A percentile compares a stretch with the other conserved stretches of the same genome.
phyloP scores from a whole-genome alignment of 306 rosid species.

The Myrica gale region DNA sequence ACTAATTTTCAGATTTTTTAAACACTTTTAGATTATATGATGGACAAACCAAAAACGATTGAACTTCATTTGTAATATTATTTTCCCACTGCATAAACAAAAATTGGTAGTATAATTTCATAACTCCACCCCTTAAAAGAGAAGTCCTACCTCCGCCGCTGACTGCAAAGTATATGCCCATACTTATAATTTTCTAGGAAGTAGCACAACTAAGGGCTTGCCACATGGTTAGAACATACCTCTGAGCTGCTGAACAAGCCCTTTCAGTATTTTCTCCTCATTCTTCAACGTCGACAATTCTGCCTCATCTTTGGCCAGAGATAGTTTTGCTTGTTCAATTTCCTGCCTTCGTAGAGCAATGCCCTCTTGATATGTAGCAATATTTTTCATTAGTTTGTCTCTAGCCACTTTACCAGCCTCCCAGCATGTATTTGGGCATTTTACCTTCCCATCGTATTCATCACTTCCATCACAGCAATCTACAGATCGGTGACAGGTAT shows the following conservation, averaged over 20 bases:
- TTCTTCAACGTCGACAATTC: conserved; percentile 66
- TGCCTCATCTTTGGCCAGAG: conserved; percentile 61
- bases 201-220: not conserved
- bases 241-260: conserved; percentile 74
- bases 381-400: conserved; percentile 67
- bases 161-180: conserved; percentile 6
- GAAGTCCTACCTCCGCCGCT: too few relatives aligned
- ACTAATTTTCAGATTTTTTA: too few relatives aligned
- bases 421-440: conserved; percentile 95
- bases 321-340: conserved; percentile 62
- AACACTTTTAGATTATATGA: too few relatives aligned
- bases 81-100: too few relatives aligned
- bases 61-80: too few relatives aligned
- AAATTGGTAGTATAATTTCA: too few relatives aligned
- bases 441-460: conserved; percentile 68
- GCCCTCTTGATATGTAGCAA: conserved; percentile 76
- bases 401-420: conserved; percentile 92
- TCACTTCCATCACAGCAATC: conserved; percentile 99
- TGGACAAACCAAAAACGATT: too few relatives aligned
- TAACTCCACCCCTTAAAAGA: too few relatives aligned
- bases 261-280: conserved; percentile 71
- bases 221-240: conserved; percentile 44
- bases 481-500: conserved; percentile 34
- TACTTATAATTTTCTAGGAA: conserved; percentile 14
- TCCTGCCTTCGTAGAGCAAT: conserved; percentile 57